Percentiles rank a stretch among this genome's conserved stretches.
Evolutionary conservation across 306 rosid species (phyloP).

Genomic region (Castanopsis chinensis): DNA sequence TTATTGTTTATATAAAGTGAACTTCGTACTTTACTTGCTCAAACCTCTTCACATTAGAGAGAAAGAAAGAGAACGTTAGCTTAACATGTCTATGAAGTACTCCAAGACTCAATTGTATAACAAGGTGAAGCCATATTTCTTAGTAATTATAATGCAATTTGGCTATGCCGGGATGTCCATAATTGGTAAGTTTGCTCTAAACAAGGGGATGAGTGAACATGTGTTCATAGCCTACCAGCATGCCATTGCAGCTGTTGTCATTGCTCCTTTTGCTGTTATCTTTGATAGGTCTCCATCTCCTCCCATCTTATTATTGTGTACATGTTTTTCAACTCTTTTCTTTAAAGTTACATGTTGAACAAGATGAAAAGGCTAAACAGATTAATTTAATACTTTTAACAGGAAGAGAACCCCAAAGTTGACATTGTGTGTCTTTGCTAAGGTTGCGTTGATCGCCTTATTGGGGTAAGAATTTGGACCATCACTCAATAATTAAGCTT

Average conservation of each 20-base stretch:
- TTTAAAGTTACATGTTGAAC: too few relatives aligned
- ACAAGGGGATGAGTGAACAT: constrained; percentile 48
- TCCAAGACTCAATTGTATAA: neutral
- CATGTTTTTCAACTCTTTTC: too few relatives aligned
- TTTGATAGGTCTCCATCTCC: constrained; percentile 37
- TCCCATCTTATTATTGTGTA: neutral
- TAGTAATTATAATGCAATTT: constrained; percentile 40
- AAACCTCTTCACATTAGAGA: too few relatives aligned
- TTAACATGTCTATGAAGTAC: constrained; percentile 7
- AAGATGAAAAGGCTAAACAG: too few relatives aligned
- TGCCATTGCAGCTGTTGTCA: constrained; percentile 33
- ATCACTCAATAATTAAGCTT: neutral
- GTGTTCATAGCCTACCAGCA: constrained; percentile 45
- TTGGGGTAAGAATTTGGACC: constrained; percentile 30
- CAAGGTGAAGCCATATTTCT: constrained; percentile 33
- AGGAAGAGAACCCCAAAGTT: constrained; percentile 53
- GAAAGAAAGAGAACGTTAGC: neutral
- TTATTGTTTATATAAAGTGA: too few relatives aligned
- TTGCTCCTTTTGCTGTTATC: constrained; percentile 51
- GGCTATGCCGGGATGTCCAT: constrained; percentile 45
- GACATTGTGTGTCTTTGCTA: constrained; percentile 13
- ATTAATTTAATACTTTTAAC: neutral
- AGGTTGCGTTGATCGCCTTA: constrained; percentile 29
- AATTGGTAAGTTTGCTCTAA: constrained; percentile 38
- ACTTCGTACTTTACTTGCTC: too few relatives aligned